Conservation (phyloP, 148 eudicot species). For the Mesembryanthemum crystallinum region DNA sequence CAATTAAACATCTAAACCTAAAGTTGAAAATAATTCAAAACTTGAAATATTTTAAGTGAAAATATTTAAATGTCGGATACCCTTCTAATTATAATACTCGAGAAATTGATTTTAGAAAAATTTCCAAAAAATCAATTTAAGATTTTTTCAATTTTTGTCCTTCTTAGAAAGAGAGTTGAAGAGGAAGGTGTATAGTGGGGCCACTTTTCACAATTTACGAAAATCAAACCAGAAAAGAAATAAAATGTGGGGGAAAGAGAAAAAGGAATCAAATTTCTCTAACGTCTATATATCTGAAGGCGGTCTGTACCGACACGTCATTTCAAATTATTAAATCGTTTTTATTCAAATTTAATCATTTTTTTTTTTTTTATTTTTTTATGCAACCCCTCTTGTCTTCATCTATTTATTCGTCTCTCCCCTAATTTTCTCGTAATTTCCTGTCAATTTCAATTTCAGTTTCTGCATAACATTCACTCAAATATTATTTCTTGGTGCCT, state of each 20-base stretch:
- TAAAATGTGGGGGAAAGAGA: background rate
- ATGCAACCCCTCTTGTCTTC: background rate
- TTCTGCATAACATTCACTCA: background rate
- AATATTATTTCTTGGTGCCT: constrained; percentile 11
- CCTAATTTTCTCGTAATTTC: background rate
- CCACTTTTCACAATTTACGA: constrained; percentile 13
- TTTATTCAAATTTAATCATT: background rate
- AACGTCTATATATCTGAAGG: constrained; percentile 34
- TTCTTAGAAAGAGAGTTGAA: background rate
- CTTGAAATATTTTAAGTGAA: too few species aligned
- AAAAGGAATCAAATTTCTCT: constrained; percentile 11
- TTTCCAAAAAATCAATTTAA: too few species aligned
- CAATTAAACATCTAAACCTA: too few species aligned
- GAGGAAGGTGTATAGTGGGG: background rate
- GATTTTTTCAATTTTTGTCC: too few species aligned
- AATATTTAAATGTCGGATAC: too few species aligned
- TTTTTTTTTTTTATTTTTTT: too few species aligned
- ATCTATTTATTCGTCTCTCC: background rate
- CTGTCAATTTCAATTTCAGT: background rate
- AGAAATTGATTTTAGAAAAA: too few species aligned
- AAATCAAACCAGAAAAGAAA: constrained; percentile 16
- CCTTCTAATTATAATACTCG: too few species aligned
- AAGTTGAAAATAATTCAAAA: too few species aligned
- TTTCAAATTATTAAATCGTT: constrained; percentile 2
- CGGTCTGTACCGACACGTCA: constrained; percentile 6